These are phyloP conservation scores for Trametes cubensis DNA, from an alignment of 768 basidiomycete species.

Conservation along the genomic window DNA sequence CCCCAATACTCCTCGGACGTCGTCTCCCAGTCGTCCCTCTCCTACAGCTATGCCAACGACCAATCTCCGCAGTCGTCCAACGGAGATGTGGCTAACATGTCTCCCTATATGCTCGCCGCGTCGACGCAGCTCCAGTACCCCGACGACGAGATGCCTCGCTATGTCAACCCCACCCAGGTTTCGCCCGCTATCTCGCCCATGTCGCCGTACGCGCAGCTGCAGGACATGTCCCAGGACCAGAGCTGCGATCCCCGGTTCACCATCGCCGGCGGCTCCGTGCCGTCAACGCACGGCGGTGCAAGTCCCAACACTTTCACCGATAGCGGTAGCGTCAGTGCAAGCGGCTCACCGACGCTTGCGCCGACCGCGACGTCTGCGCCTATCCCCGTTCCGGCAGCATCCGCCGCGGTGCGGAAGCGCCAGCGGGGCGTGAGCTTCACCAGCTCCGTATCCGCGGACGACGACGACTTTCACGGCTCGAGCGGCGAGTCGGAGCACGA, in stretches of 20 bases:
- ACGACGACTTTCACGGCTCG: constrained; percentile 10
- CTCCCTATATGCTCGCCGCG: constrained; percentile 11
- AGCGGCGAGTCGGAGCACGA: constrained; percentile 25
- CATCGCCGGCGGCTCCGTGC: constrained; percentile 6
- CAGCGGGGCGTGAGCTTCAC: constrained; percentile 23
- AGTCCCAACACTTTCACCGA: constrained; percentile 6
- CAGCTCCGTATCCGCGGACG: constrained; percentile 18
- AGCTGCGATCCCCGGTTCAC: constrained; percentile 28
- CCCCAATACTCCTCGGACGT: constrained; percentile 6
- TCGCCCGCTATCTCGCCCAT: constrained; percentile 24
- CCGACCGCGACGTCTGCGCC: constrained; percentile 11
- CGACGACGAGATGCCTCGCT: constrained; percentile 22
- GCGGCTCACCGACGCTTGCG: constrained; percentile 18
- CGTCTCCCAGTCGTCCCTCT: constrained; percentile 5
- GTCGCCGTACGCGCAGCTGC: constrained; percentile 20
- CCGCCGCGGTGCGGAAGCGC: constrained; percentile 16
- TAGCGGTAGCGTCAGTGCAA: constrained; percentile 13
- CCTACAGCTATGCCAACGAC: constrained; percentile 14
- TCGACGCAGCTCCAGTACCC: constrained; percentile 20
- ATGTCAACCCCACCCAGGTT: constrained; percentile 26
- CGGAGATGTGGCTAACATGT: constrained; percentile 12
- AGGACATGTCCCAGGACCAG: constrained; percentile 15
- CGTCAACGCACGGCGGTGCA: constrained; percentile 1
- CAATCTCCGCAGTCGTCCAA: not conserved
- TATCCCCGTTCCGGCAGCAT: constrained; percentile 11